Conservation (phyloP, 2,329 filamentous ascomycete species). For the Amylocarpus encephaloides region DNA sequence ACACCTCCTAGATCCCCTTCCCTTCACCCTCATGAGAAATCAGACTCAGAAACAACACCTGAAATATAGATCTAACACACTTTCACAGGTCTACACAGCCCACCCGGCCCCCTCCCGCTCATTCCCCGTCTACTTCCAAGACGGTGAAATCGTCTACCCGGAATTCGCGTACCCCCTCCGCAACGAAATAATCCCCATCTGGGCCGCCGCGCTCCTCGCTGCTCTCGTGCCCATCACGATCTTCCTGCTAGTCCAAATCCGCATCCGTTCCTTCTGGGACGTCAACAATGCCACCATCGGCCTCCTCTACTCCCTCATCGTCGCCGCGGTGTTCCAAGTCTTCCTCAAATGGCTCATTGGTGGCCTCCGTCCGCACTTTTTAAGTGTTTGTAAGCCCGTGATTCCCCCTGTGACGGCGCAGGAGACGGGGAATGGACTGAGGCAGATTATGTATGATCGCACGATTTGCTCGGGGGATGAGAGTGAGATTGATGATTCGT, state of each 20-base stretch:
- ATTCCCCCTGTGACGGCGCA: conserved; percentile 36
- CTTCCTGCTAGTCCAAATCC: conserved; percentile 61
- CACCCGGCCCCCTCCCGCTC: conserved; percentile 61
- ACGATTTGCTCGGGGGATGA: conserved; percentile 63
- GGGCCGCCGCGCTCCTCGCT: conserved; percentile 60
- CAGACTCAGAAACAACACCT: too few relatives aligned
- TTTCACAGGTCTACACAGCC: conserved; percentile 51
- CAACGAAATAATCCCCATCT: conserved; percentile 66
- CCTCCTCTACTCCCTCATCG: conserved; percentile 63
- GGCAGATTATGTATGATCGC: conserved; percentile 60
- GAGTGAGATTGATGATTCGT: conserved; percentile 58
- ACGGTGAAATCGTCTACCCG: conserved; percentile 64
- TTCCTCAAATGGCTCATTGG: conserved; percentile 72
- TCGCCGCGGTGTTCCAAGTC: conserved; percentile 69
- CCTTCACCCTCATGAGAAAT: too few relatives aligned
- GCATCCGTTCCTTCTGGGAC: conserved; percentile 62
- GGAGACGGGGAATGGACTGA: conserved; percentile 45
- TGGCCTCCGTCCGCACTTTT: conserved; percentile 65
- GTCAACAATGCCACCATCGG: conserved; percentile 66
- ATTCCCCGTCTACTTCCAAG: conserved; percentile 59
- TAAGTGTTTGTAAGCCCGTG: conserved; percentile 61
- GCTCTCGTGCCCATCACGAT: conserved; percentile 58
- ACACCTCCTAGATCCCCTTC: background rate
- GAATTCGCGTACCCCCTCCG: conserved; percentile 66
- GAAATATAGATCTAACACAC: conserved; percentile 6